Evolutionary conservation across 371 early-diverging fungal genomes (phyloP).

Genomic region (Haplosporangium sp.): DNA sequence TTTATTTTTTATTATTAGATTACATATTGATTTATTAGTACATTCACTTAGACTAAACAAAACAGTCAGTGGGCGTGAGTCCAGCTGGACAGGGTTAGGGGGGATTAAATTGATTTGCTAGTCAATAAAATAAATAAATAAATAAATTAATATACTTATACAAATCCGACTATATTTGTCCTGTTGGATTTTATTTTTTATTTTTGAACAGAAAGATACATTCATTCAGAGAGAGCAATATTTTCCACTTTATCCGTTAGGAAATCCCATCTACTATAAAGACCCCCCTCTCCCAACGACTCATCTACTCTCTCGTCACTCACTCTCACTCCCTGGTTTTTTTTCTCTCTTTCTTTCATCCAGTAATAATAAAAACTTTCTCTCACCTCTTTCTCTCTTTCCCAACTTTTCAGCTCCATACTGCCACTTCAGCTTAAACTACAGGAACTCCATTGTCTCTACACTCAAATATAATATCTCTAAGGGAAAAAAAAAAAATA

Average conservation of each 20-base stretch:
- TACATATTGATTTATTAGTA: too few species aligned
- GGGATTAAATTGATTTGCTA: too few species aligned
- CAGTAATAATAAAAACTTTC: not conserved
- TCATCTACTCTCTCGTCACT: too few species aligned
- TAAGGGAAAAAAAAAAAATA: not conserved
- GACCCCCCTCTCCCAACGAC: too few species aligned
- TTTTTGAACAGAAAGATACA: too few species aligned
- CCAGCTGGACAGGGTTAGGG: not conserved
- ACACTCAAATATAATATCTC: not conserved
- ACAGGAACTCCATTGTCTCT: not conserved
- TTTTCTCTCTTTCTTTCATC: not conserved
- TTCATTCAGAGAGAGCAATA: too few species aligned
- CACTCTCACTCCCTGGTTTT: not conserved
- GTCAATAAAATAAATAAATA: not conserved
- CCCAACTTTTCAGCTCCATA: too few species aligned
- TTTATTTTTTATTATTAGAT: too few species aligned
- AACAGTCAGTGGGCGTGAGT: too few species aligned
- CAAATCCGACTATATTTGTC: not conserved
- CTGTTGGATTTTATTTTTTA: constrained; percentile 1
- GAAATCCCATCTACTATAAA: not conserved
- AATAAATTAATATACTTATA: not conserved
- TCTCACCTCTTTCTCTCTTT: too few species aligned
- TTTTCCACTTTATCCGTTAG: not conserved
- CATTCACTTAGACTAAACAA: too few species aligned
- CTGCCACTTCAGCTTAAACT: too few species aligned